phyloP scores from a whole-genome alignment of 2,329 filamentous ascomycete genomes.

The Ophiocordyceps sinensis region DNA sequence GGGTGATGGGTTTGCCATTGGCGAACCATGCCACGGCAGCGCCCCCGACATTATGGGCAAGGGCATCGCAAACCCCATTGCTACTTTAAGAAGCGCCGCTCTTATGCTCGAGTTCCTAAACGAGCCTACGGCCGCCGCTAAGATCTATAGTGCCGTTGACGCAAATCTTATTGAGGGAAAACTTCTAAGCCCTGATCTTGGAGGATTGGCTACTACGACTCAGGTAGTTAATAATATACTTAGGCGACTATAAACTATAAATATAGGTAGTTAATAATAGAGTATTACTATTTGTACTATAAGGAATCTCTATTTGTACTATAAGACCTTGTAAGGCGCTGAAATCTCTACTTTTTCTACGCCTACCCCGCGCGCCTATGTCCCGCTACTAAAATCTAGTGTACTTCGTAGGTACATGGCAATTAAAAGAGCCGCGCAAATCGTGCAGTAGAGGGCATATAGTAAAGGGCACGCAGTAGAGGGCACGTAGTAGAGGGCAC shows the following conservation, averaged over 20 bases:
- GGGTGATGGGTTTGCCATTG: conserved; percentile 85
- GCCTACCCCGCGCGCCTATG: too few relatives aligned
- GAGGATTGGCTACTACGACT: conserved; percentile 71
- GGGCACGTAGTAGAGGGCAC: too few relatives aligned
- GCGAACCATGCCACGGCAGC: conserved; percentile 93
- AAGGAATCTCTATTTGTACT: too few relatives aligned
- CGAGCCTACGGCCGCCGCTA: conserved; percentile 71
- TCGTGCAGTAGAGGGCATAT: too few relatives aligned
- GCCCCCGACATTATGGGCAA: conserved; percentile 91
- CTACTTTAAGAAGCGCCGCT: conserved; percentile 78
- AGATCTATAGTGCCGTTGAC: conserved; percentile 86
- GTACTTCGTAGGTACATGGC: too few relatives aligned
- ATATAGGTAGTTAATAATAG: too few relatives aligned
- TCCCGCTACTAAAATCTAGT: too few relatives aligned
- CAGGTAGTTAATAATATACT: conserved; percentile 73
- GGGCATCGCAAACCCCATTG: conserved; percentile 91
- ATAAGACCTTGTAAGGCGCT: too few relatives aligned
- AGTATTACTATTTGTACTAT: too few relatives aligned
- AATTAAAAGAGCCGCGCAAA: too few relatives aligned
- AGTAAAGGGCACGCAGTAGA: too few relatives aligned
- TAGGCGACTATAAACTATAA: not conserved
- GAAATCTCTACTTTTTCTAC: too few relatives aligned
- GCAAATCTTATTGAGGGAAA: conserved; percentile 73
- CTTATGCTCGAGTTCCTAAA: conserved; percentile 95
- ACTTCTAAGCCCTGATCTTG: conserved; percentile 77